Evolutionary conservation across 1,284 basidiomycete species (phyloP).

Genomic region (Mycena sp.): DNA sequence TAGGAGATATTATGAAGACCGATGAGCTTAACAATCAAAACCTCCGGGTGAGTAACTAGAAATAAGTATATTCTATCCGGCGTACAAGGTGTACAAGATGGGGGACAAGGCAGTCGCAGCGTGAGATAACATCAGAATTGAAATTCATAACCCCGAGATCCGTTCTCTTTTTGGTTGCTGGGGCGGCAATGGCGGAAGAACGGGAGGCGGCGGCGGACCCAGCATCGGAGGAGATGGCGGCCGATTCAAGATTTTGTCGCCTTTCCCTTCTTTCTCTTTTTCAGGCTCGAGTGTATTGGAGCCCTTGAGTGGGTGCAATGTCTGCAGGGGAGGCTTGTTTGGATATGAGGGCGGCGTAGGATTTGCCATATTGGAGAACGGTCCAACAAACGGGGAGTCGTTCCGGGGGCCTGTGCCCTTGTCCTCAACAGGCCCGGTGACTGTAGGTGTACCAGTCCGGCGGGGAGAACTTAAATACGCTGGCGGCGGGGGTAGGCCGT

Average conservation of each 20-base stretch:
- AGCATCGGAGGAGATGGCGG: conserved; percentile 22
- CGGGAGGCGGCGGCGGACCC: conserved; percentile 21
- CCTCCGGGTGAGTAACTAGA: too few relatives aligned
- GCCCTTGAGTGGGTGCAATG: conserved; percentile 7
- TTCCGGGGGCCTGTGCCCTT: conserved; percentile 18
- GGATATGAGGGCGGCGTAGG: conserved; percentile 23
- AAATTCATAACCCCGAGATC: conserved; percentile 18
- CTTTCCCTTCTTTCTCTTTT: conserved; percentile 21
- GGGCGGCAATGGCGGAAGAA: conserved; percentile 17
- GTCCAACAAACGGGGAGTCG: conserved; percentile 29
- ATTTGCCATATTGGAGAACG: conserved; percentile 25
- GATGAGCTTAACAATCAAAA: too few relatives aligned
- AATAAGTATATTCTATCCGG: too few relatives aligned
- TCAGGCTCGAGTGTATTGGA: not conserved
- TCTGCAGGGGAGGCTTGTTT: conserved; percentile 8
- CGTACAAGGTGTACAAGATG: too few relatives aligned
- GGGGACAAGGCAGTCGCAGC: not conserved
- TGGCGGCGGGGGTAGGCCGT: conserved; percentile 22
- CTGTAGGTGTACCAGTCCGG: conserved; percentile 18
- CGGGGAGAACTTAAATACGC: conserved; percentile 20
- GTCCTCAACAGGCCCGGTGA: conserved; percentile 13
- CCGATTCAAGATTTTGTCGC: conserved; percentile 9
- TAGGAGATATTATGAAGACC: too few relatives aligned
- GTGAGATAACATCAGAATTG: not conserved
- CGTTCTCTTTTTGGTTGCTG: conserved; percentile 25